Conservation (phyloP, 768 basidiomycete species). For the Lepiota venenata region DNA sequence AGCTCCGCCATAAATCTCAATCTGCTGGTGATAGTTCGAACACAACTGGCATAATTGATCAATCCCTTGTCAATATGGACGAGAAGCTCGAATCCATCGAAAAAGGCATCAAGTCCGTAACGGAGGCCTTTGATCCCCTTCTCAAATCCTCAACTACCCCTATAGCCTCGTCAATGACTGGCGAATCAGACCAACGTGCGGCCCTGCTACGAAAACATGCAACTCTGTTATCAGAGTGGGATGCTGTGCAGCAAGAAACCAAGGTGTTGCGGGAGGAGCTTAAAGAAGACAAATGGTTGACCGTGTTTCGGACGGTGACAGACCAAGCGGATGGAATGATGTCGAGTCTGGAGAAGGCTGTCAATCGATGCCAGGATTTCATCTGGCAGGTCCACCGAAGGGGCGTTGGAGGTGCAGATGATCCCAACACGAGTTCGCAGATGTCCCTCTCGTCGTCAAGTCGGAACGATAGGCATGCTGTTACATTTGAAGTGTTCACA, state of each 20-base stretch:
- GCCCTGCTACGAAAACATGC: conserved; percentile 72
- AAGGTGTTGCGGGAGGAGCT: conserved; percentile 86
- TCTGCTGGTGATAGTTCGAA: conserved; percentile 51
- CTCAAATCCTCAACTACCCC: conserved; percentile 46
- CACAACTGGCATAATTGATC: conserved; percentile 70
- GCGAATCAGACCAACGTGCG: conserved; percentile 36
- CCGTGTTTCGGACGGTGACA: conserved; percentile 89
- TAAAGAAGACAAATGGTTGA: conserved; percentile 96
- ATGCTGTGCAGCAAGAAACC: conserved; percentile 73
- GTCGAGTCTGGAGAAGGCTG: conserved; percentile 90
- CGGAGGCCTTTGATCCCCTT: conserved; percentile 62
- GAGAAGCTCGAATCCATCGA: conserved; percentile 74
- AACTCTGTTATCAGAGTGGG: conserved; percentile 75
- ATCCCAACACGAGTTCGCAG: conserved; percentile 2
- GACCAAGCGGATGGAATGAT: conserved; percentile 99
- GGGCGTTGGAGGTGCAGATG: conserved; percentile 42
- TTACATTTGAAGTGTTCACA: conserved; percentile 62
- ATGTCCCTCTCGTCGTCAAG: conserved; percentile 39
- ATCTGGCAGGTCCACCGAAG: conserved; percentile 76
- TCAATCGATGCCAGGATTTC: conserved; percentile 88
- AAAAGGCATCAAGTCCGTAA: conserved; percentile 67
- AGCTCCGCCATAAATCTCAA: conserved; percentile 85
- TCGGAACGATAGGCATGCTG: conserved; percentile 46
- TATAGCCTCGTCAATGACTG: conserved; percentile 32
- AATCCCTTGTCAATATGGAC: conserved; percentile 75